Evolutionary conservation across 2,329 filamentous ascomycete species (phyloP).

Genomic region (Didymella keratinophila): DNA sequence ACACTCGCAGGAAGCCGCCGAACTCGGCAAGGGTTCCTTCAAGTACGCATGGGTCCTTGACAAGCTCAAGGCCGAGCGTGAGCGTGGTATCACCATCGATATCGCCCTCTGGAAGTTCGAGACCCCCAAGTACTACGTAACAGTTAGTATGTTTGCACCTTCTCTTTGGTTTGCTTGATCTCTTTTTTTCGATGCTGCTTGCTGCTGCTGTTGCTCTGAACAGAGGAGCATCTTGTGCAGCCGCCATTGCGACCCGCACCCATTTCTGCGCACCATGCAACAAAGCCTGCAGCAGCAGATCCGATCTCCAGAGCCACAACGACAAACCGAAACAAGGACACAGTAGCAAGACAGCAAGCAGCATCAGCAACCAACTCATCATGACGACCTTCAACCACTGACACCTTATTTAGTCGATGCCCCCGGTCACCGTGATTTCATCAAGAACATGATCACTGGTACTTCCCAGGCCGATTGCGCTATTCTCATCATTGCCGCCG

Average conservation of each 20-base stretch:
- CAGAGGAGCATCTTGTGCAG: too few relatives aligned
- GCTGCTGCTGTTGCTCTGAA: too few relatives aligned
- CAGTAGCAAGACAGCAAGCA: too few relatives aligned
- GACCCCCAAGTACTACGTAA: slow-evolving; percentile 97
- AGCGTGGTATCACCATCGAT: slow-evolving; percentile 99
- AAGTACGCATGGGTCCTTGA: slow-evolving; percentile 99
- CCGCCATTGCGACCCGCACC: too few relatives aligned
- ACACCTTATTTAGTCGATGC: slow-evolving; percentile 62
- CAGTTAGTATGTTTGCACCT: slow-evolving; percentile 66
- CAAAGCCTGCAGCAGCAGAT: too few relatives aligned
- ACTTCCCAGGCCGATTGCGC: slow-evolving; percentile 99
- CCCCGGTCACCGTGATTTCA: slow-evolving; percentile 99
- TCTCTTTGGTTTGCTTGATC: too few relatives aligned
- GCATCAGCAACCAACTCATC: too few relatives aligned
- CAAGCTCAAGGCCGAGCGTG: slow-evolving; percentile 99
- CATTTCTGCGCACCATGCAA: too few relatives aligned
- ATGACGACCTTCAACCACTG: too few relatives aligned
- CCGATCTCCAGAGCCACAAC: too few relatives aligned
- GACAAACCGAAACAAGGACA: too few relatives aligned
- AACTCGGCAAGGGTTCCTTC: slow-evolving; percentile 99
- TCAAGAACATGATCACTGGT: slow-evolving; percentile 99
- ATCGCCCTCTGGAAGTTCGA: slow-evolving; percentile 99
- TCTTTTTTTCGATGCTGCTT: too few relatives aligned
- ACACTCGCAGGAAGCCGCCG: slow-evolving; percentile 83
- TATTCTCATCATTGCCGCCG: slow-evolving; percentile 99